Evolutionary conservation across 805 yeast species (phyloP).

Genomic region (Metahyphopichia silvanorum): DNA sequence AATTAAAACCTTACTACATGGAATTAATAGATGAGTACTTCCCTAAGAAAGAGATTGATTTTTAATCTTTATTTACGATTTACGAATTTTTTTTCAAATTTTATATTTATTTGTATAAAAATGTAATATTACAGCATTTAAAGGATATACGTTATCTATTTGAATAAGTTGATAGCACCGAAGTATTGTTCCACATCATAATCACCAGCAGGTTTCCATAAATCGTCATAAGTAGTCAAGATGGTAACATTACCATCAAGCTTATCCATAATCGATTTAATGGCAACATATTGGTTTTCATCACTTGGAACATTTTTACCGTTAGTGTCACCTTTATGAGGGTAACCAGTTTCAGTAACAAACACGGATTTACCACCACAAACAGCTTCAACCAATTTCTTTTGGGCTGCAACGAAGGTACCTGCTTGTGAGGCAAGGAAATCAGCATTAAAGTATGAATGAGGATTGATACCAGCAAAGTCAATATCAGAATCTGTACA

Average conservation of each 20-base stretch:
- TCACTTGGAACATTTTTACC: constrained; percentile 71
- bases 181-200: constrained; percentile 86
- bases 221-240: constrained; percentile 77
- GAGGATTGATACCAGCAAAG: constrained; percentile 82
- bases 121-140: neutral
- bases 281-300: constrained; percentile 70
- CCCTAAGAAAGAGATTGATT: constrained; percentile 55
- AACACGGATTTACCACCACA: constrained; percentile 57
- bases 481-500: constrained; percentile 73
- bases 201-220: constrained; percentile 83
- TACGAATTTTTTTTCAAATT: too few species aligned
- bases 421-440: constrained; percentile 70
- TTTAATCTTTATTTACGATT: constrained; percentile 24
- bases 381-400: constrained; percentile 45
- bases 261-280: constrained; percentile 56
- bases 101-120: too few species aligned
- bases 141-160: constrained; percentile 5
- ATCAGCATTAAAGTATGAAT: constrained; percentile 72
- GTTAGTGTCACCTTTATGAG: constrained; percentile 65
- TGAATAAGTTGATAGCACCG: constrained; percentile 53
- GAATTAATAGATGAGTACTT: constrained; percentile 67
- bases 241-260: constrained; percentile 63
- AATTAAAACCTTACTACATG: constrained; percentile 54
- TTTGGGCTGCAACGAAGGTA: constrained; percentile 62
- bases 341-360: constrained; percentile 89